Percentiles rank a stretch among this genome's conserved stretches.
Evolutionary conservation across 805 yeast species (phyloP).

Genomic region (Monosporozyma solicola): DNA sequence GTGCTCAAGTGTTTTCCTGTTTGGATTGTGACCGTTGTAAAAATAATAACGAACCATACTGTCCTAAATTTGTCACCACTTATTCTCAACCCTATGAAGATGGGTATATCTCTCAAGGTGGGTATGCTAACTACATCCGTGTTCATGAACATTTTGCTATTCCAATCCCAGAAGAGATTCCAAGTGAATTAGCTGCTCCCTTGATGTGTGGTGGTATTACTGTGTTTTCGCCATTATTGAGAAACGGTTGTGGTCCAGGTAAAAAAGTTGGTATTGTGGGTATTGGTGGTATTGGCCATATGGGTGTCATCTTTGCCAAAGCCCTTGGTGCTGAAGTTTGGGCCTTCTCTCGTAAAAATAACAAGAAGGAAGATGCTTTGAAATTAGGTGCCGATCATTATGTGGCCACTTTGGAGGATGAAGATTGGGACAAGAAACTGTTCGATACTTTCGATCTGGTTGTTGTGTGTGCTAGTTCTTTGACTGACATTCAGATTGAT

Average conservation of each 20-base stretch:
- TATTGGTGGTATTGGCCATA: constrained; percentile 50
- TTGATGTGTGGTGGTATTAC: constrained; percentile 74
- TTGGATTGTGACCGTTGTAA: constrained; percentile 54
- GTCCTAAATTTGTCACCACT: constrained; percentile 42
- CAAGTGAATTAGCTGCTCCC: constrained; percentile 55
- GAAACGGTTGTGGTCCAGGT: constrained; percentile 43
- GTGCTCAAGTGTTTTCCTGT: constrained; percentile 62
- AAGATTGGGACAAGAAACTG: constrained; percentile 32
- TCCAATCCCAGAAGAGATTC: constrained; percentile 49
- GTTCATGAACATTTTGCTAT: constrained; percentile 55
- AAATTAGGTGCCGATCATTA: constrained; percentile 46
- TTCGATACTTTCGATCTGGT: constrained; percentile 37
- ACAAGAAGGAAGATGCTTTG: constrained; percentile 41
- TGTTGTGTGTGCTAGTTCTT: constrained; percentile 40
- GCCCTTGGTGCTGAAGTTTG: constrained; percentile 54
- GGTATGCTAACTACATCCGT: constrained; percentile 59
- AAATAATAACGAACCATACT: constrained; percentile 46
- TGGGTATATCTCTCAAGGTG: constrained; percentile 51
- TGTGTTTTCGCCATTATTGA: constrained; percentile 55
- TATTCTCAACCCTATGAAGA: constrained; percentile 38
- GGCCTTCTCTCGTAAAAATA: constrained; percentile 43
- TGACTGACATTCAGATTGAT: constrained; percentile 33
- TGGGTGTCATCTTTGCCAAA: constrained; percentile 47
- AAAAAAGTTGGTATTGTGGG: constrained; percentile 46
- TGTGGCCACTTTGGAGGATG: constrained; percentile 44